Evolutionary conservation across 2,329 filamentous ascomycete genomes (phyloP), one percentile per base, ranked within the genome.

Genomic region (Plectosphaerella cucumerina): DNA sequence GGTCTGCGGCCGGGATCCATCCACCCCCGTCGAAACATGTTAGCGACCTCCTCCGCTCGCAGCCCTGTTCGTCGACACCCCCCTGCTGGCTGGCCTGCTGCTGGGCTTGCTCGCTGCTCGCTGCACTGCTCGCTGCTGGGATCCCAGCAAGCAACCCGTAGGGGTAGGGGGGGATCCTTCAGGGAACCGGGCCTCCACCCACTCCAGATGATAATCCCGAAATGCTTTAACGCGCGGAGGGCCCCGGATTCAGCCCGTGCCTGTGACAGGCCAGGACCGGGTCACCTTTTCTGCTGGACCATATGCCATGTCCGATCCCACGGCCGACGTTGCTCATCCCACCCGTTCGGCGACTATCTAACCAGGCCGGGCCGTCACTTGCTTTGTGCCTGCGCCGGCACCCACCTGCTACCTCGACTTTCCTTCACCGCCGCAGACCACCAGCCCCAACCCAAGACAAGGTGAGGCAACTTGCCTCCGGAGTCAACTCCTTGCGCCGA

Each of bases 161-260:
- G 63, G 60, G 63, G 61, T 54, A 57, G n/a, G 57, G 61, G 62
- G 65, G 67, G 45, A 47, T 47, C 45, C 31, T 23, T 23, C n/a
- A 23, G 35, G 43, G 48, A 44, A 31, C 26, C 26, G 26, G n/a
- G 26, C 52, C 52, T 54, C 54, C 54, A 49, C 50, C 39, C 48
- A 50, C 53, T 69, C 69, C 63, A 73, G 65, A 71, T 70, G 69
- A 73, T 75, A 74, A 71, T 74, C 70, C 72, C 72, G 71, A 74
- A 49, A 22, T 47, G 34, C 47, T 49, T 42, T 70, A 70, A 69
- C 65, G 67, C 64, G 67, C 67, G 66, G 69, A 70, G 67, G 71
- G 68, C 68, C 70, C 72, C 70, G 68, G 67, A 68, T 56, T 53
- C 50, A 56, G 53, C 47, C 47, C 37, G 37, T 56, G 45, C 42